Percentiles rank a stretch among this genome's conserved stretches.
Conservation (phyloP, 2,329 filamentous ascomycete genomes). For the Stachybotrys chlorohalonatus region DNA sequence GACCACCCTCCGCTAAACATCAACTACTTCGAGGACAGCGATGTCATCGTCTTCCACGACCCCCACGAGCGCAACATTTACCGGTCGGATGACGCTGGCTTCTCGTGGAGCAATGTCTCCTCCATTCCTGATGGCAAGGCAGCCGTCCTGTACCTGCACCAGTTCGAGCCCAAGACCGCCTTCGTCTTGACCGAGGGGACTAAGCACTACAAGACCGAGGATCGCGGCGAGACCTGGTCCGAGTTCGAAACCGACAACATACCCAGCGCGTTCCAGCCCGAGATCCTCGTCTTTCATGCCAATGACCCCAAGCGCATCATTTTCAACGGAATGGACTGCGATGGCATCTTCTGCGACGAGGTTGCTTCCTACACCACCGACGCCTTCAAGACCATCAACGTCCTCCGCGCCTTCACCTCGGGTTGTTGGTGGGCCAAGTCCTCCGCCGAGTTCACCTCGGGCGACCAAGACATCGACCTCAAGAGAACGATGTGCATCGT, state of each 20-base stretch:
- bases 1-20: slow-evolving; percentile 57
- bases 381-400: slow-evolving; percentile 65
- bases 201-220: slow-evolving; percentile 73
- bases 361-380: slow-evolving; percentile 69
- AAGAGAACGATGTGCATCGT: slow-evolving; percentile 75
- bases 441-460: slow-evolving; percentile 62
- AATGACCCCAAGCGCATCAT: slow-evolving; percentile 76
- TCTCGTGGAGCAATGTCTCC: slow-evolving; percentile 60
- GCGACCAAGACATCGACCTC: slow-evolving; percentile 54
- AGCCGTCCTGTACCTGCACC: slow-evolving; percentile 62
- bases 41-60: slow-evolving; percentile 71
- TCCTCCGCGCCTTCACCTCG: slow-evolving; percentile 57
- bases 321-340: slow-evolving; percentile 67
- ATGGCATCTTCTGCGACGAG: slow-evolving; percentile 54
- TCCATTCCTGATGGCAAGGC: slow-evolving; percentile 56
- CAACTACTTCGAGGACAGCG: slow-evolving; percentile 86
- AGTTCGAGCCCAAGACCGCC: slow-evolving; percentile 68
- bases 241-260: slow-evolving; percentile 56
- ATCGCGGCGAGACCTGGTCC: slow-evolving; percentile 75
- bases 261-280: slow-evolving; percentile 43
- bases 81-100: slow-evolving; percentile 73
- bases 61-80: slow-evolving; percentile 54
- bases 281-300: slow-evolving; percentile 69
- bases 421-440: slow-evolving; percentile 86
- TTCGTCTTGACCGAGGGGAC: slow-evolving; percentile 64